Evolutionary conservation across 164 flowering plant genomes (phyloP).

Genomic region (Paratinospora sagittata): DNA sequence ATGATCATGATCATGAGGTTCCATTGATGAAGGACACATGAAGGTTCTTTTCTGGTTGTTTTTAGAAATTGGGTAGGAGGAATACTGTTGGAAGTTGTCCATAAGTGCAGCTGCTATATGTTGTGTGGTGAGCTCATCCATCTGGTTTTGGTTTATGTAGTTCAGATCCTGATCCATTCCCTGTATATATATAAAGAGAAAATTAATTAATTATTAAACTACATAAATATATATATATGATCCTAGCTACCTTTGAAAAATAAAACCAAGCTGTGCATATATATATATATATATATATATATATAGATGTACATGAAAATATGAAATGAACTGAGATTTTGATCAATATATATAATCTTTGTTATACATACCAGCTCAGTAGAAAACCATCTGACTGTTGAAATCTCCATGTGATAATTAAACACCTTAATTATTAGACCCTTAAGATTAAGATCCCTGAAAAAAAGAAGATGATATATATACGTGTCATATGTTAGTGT

Average conservation of each 20-base stretch:
- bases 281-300: slow-evolving; percentile 16
- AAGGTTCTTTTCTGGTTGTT: too few species aligned
- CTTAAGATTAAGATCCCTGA: not conserved
- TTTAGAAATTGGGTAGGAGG: too few species aligned
- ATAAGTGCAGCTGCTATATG: slow-evolving; percentile 42
- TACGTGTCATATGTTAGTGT: too few species aligned
- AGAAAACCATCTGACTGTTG: slow-evolving; percentile 27
- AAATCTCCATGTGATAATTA: slow-evolving; percentile 36
- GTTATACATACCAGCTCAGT: slow-evolving; percentile 34
- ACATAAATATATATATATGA: too few species aligned
- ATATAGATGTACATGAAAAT: not conserved
- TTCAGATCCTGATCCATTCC: slow-evolving; percentile 43
- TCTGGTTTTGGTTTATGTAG: slow-evolving; percentile 39
- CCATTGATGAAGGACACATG: too few species aligned
- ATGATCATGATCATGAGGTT: slow-evolving; percentile 13
- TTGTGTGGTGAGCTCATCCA: slow-evolving; percentile 33
- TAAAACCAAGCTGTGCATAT: not conserved
- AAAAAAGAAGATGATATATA: too few species aligned
- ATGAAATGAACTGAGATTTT: not conserved
- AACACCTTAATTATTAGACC: not conserved
- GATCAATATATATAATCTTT: slow-evolving; percentile 17
- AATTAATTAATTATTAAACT: too few species aligned
- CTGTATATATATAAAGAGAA: slow-evolving; percentile 19
- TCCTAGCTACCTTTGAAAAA: not conserved
- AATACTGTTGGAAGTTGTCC: slow-evolving; percentile 15